Conservation (phyloP, 345 rosid species). For the Euphorbia peplus region DNA sequence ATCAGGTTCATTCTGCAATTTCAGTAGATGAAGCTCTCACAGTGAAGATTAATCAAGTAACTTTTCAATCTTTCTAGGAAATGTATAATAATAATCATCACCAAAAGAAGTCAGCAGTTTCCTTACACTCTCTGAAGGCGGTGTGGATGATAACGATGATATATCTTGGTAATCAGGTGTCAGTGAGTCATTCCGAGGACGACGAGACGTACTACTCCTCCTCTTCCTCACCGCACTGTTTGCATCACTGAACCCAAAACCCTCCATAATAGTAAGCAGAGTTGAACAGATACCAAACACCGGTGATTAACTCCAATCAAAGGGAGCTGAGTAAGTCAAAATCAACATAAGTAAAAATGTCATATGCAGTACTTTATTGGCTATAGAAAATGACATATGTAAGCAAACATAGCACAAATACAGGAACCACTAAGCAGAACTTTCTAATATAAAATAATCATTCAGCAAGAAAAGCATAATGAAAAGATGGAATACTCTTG, state of each 20-base stretch:
- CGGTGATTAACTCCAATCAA: background rate
- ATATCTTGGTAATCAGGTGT: slow-evolving; percentile 47
- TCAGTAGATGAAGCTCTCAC: slow-evolving; percentile 24
- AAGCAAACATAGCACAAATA: background rate
- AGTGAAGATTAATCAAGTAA: slow-evolving; percentile 8
- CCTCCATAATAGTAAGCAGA: slow-evolving; percentile 39
- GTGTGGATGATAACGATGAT: slow-evolving; percentile 65
- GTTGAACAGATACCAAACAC: slow-evolving; percentile 5
- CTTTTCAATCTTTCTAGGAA: slow-evolving; percentile 13
- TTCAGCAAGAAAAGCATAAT: background rate
- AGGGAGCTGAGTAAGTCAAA: background rate
- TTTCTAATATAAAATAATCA: background rate
- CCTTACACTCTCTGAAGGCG: slow-evolving; percentile 59
- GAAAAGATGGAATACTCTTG: background rate
- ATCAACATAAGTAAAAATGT: background rate
- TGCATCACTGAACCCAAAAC: slow-evolving; percentile 51
- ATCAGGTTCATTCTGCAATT: slow-evolving; percentile 21
- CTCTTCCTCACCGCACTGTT: slow-evolving; percentile 60
- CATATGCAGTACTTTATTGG: background rate
- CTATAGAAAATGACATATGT: background rate
- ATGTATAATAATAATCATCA: slow-evolving; percentile 8
- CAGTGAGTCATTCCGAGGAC: slow-evolving; percentile 64
- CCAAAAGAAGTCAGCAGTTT: slow-evolving; percentile 7
- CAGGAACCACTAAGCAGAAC: background rate
- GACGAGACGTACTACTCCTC: slow-evolving; percentile 58